A percentile compares a stretch with the other conserved stretches of the same genome.
These are phyloP conservation scores for Dacryopinax spathularia DNA, from an alignment of 768 basidiomycete genomes.

Conservation along the genomic window DNA sequence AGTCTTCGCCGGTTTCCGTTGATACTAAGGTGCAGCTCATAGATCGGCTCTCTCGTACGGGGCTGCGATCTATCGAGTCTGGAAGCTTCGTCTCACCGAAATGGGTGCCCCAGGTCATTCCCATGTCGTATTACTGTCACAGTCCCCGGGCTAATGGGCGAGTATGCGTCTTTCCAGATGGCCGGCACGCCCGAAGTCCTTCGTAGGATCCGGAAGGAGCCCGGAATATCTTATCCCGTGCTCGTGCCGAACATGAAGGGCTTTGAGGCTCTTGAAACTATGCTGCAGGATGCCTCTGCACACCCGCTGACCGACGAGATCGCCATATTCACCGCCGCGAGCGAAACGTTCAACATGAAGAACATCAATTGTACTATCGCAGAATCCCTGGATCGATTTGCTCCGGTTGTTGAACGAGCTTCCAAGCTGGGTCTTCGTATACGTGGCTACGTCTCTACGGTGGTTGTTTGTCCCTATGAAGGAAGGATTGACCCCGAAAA, in stretches of 20 bases:
- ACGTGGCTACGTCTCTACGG: slow-evolving; percentile 65
- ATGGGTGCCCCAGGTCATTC: slow-evolving; percentile 78
- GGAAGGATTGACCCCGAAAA: slow-evolving; percentile 50
- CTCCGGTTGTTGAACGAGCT: slow-evolving; percentile 48
- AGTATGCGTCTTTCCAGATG: slow-evolving; percentile 44
- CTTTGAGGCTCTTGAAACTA: slow-evolving; percentile 47
- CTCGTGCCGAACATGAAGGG: slow-evolving; percentile 71
- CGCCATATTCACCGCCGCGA: slow-evolving; percentile 76
- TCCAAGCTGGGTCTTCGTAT: slow-evolving; percentile 50
- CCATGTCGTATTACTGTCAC: background rate
- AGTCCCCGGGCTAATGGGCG: background rate
- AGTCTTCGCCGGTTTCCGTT: slow-evolving; percentile 55
- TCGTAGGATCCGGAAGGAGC: slow-evolving; percentile 36
- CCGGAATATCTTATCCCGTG: slow-evolving; percentile 56
- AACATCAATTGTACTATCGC: slow-evolving; percentile 67
- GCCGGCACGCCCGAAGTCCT: slow-evolving; percentile 70
- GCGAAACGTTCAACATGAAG: slow-evolving; percentile 70
- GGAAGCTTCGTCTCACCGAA: slow-evolving; percentile 89
- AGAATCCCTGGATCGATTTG: slow-evolving; percentile 53
- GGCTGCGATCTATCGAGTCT: slow-evolving; percentile 56
- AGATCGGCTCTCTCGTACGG: slow-evolving; percentile 53
- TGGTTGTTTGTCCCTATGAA: slow-evolving; percentile 75
- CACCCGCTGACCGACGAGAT: slow-evolving; percentile 63
- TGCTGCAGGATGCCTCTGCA: slow-evolving; percentile 32
- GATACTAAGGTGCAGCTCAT: slow-evolving; percentile 69